phyloP scores from a whole-genome alignment of 495 filamentous ascomycete genomes.

The Penicillium maclennaniae region DNA sequence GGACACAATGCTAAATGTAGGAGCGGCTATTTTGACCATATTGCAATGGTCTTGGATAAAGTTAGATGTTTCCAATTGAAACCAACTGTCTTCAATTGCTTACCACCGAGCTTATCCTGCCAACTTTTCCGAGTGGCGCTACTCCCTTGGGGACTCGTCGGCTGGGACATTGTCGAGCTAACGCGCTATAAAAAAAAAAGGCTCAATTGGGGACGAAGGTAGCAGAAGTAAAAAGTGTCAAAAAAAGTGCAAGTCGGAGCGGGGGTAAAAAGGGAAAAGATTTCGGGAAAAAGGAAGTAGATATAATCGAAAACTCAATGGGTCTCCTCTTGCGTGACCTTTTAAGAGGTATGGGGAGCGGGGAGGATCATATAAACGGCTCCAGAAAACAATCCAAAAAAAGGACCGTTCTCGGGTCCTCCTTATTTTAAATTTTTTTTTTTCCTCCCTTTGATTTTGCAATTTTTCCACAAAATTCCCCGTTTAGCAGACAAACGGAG shows the following conservation, averaged over 20 bases:
- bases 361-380: slow-evolving; percentile 28
- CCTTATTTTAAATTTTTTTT: not conserved
- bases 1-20: slow-evolving; percentile 68
- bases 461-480: not conserved
- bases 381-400: slow-evolving; percentile 6
- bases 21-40: slow-evolving; percentile 48
- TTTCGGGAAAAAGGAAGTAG: slow-evolving; percentile 1
- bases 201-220: not conserved
- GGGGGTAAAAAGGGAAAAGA: slow-evolving; percentile 3
- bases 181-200: not conserved
- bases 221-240: not conserved
- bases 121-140: slow-evolving; percentile 30
- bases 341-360: slow-evolving; percentile 34
- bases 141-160: slow-evolving; percentile 23
- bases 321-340: slow-evolving; percentile 17
- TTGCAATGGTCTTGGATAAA: slow-evolving; percentile 56
- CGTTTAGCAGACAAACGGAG: slow-evolving; percentile 31
- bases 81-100: slow-evolving; percentile 18
- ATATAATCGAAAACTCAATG: slow-evolving; percentile 22
- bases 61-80: slow-evolving; percentile 1
- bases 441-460: not conserved
- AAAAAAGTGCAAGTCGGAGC: not conserved
- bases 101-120: slow-evolving; percentile 54
- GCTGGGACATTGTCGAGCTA: slow-evolving; percentile 28
- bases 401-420: slow-evolving; percentile 20